Evolutionary conservation across 306 rosid species (phyloP), one percentile per base, ranked within the genome.

Genomic region (Vigna nakashimae): DNA sequence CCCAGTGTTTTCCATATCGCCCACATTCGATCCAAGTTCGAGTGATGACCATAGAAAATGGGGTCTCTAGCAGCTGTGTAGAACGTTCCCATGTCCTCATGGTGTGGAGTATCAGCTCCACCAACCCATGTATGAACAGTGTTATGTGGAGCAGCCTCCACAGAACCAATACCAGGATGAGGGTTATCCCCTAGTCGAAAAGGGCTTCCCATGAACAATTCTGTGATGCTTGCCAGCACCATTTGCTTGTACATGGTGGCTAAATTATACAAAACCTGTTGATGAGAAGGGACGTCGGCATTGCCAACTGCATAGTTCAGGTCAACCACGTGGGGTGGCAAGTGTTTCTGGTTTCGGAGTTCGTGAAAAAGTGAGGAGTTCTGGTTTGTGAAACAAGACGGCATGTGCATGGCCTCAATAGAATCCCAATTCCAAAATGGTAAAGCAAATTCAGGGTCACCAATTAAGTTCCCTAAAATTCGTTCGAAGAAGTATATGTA

Each of bases 1-100:
- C 72, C 98, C 6, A 92, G n/a, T 1, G 82, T 80, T 34, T 84
- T 91, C 98, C 97, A 93, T 0, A 91, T 0, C 0, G 1, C 9
- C 98, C 97, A 93, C 79, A 93, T 7, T 9, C 98, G 82, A 57
- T 93, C 98, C 0, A 88, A 30, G 55, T 93, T 93, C 1, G 93
- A 62, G 59, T 91, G 96, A 16, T 90, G 97, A 11, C 80, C 14
- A 42, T 12, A 89, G 71, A 93, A 93, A 14, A 90, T 70, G n/a
- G 98, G 98, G 67, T 91, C 98, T 4, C 92, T 78, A 1, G 85
- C 97, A 0, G 98, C 95, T 0, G 98, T 82, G 53, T 93, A 91
- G 70, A 93, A 88, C 38, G 73, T 80, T 5, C 98, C 98, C 98
- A 93, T 91, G 79, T 93, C 69, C 50, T 93, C 97, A 0, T 7